phyloP scores from a whole-genome alignment of 768 basidiomycete species.

The Agaricus subrufescens region DNA sequence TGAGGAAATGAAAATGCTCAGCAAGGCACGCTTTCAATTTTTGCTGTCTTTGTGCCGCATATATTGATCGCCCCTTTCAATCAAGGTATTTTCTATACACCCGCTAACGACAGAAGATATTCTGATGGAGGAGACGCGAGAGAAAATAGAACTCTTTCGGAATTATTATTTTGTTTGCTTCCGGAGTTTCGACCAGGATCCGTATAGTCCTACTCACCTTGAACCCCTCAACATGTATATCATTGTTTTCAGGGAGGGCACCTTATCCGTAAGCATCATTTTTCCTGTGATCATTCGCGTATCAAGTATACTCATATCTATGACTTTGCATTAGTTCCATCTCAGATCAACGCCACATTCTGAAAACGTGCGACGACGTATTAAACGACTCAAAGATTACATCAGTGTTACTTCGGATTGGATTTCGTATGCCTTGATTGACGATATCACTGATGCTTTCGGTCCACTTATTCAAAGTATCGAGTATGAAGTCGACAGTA shows the following conservation, averaged over 20 bases:
- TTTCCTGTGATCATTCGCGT: not conserved
- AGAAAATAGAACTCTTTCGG: slow-evolving; percentile 98
- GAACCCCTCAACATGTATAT: slow-evolving; percentile 99
- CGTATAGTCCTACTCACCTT: slow-evolving; percentile 93
- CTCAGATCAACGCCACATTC: slow-evolving; percentile 97
- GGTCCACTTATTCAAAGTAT: slow-evolving; percentile 98
- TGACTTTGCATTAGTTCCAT: slow-evolving; percentile 63
- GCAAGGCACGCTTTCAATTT: slow-evolving; percentile 57
- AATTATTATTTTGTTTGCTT: slow-evolving; percentile 99
- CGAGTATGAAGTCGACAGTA: slow-evolving; percentile 98
- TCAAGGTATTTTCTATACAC: slow-evolving; percentile 92
- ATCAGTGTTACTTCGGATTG: slow-evolving; percentile 98
- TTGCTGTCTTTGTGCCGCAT: not conserved
- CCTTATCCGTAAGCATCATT: slow-evolving; percentile 60
- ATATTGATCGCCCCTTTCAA: not conserved
- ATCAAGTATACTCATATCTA: too few species aligned
- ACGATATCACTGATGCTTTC: slow-evolving; percentile 99
- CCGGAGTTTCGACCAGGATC: slow-evolving; percentile 98
- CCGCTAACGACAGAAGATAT: slow-evolving; percentile 99
- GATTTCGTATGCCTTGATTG: slow-evolving; percentile 99
- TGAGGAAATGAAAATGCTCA: slow-evolving; percentile 96
- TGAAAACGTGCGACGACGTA: slow-evolving; percentile 94
- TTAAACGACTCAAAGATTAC: slow-evolving; percentile 99
- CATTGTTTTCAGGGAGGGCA: slow-evolving; percentile 97
- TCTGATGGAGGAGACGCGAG: slow-evolving; percentile 98